Base-by-base conservation (phyloP, 768 basidiomycete species). In the Pulveroboletus sp. region DNA sequence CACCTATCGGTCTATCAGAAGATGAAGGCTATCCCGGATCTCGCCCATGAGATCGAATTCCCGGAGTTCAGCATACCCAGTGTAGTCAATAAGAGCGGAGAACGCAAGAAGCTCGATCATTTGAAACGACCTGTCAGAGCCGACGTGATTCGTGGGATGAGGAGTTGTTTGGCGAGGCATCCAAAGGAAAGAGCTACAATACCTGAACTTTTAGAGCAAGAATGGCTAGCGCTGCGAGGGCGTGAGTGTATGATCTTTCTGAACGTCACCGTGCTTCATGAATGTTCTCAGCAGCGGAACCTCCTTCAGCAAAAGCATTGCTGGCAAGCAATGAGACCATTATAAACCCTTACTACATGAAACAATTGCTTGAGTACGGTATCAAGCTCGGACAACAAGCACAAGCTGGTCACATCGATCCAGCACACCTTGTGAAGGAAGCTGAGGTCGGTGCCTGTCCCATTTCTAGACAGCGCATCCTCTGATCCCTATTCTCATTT, bases 21-120 rank as follows among this genome's bases (percentile, higher is more conserved):
- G 73, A 93, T 97, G 89, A 86, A 85, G 57, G 89, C 89, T 8
- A 99, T 99, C 58, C 90, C 92, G 9, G 86, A 94, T 67, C 71
- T 79, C 10, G 70, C 73, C 1, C 77, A 93, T 58, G 68, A 75
- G 21, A 96, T 99, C 60, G 79, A 84, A n/a, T 98, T 86, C 64
- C 89, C 91, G 1, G 82, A 83, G 38, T 77, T 79, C 55, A 75
- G 87, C 33, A 43, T 18, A 73, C 79, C 41, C 73, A 79, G 53
- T 75, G 44, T 67, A 5, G 65, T 67, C 40, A 64, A 58, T 44
- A 69, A 69, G 55, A 63, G 24, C 24, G 68, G 66, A 10, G 68
- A 69, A 37, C 62, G 66, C 46, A 68, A 79, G 68, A 79, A 77
- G 55, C 73, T 86, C 52, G 82, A 86, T 18, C 83, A 89, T 57